Percentiles rank a stretch among this genome's conserved stretches.
phyloP scores from a whole-genome alignment of 495 filamentous ascomycete genomes.

The Xylaria acuta region DNA sequence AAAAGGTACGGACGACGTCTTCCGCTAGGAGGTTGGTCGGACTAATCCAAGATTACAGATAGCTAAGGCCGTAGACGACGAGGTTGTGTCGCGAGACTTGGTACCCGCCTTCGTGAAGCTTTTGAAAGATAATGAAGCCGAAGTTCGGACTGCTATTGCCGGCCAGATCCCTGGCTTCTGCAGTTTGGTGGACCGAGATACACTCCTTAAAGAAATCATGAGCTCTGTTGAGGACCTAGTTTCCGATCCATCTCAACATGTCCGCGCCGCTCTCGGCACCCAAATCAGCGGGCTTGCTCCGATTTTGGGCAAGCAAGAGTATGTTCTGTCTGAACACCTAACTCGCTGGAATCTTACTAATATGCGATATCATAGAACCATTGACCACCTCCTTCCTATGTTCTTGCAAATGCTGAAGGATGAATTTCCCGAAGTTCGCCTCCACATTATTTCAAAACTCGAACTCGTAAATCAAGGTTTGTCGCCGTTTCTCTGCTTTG shows the following conservation, averaged over 20 bases:
- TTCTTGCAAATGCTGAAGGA: conserved; percentile 99
- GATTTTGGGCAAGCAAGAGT: conserved; percentile 98
- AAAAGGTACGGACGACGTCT: conserved; percentile 70
- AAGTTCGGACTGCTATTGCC: conserved; percentile 95
- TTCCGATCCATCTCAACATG: conserved; percentile 94
- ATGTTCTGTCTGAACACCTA: conserved; percentile 44
- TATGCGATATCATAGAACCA: conserved; percentile 67
- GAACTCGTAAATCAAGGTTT: conserved; percentile 96
- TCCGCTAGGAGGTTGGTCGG: neutral
- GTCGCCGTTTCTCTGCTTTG: neutral
- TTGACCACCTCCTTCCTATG: conserved; percentile 96
- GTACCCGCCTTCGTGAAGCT: conserved; percentile 97
- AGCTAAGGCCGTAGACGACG: conserved; percentile 96
- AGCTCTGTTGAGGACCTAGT: conserved; percentile 93
- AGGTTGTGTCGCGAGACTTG: conserved; percentile 90
- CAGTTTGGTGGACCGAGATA: conserved; percentile 80
- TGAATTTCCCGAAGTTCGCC: conserved; percentile 95
- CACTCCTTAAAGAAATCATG: conserved; percentile 96
- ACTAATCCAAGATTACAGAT: conserved; percentile 64
- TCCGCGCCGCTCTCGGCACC: conserved; percentile 91
- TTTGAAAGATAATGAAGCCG: conserved; percentile 94
- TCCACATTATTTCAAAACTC: conserved; percentile 98
- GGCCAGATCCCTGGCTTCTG: conserved; percentile 99
- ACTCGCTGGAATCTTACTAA: conserved; percentile 23
- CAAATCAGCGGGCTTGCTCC: conserved; percentile 97